Evolutionary conservation across 805 yeast genomes (phyloP).

Genomic region (Saturnispora zaruensis): DNA sequence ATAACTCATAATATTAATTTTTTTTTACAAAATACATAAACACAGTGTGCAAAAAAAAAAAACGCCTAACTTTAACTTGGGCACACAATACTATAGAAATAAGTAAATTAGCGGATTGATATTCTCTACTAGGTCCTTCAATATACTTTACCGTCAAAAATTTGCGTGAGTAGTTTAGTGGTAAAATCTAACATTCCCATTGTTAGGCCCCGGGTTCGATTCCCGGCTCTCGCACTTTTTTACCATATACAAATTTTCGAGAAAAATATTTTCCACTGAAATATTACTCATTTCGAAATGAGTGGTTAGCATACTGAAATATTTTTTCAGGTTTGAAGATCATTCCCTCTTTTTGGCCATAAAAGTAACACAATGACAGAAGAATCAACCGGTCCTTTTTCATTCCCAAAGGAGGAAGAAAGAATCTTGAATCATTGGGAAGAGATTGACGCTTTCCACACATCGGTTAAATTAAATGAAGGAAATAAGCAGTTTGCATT

Average conservation of each 20-base stretch:
- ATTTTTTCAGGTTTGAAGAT: neutral
- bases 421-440: slow-evolving; percentile 75
- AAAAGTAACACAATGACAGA: slow-evolving; percentile 21
- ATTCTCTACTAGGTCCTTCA: neutral
- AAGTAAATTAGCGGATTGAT: too few relatives aligned
- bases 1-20: too few relatives aligned
- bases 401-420: slow-evolving; percentile 88
- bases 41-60: too few relatives aligned
- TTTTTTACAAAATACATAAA: too few relatives aligned
- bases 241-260: neutral
- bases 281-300: neutral
- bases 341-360: neutral
- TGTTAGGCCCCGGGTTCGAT: slow-evolving; percentile 20
- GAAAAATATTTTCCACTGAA: neutral
- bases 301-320: neutral
- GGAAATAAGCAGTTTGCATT: slow-evolving; percentile 85
- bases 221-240: slow-evolving; percentile 17
- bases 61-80: too few relatives aligned
- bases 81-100: too few relatives aligned
- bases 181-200: slow-evolving; percentile 19
- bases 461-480: slow-evolving; percentile 71
- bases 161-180: slow-evolving; percentile 17
- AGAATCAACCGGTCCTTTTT: slow-evolving; percentile 34
- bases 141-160: neutral
- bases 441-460: slow-evolving; percentile 89